Base-by-base conservation (phyloP, 148 eudicot genomes). In the Simmondsia chinensis region DNA sequence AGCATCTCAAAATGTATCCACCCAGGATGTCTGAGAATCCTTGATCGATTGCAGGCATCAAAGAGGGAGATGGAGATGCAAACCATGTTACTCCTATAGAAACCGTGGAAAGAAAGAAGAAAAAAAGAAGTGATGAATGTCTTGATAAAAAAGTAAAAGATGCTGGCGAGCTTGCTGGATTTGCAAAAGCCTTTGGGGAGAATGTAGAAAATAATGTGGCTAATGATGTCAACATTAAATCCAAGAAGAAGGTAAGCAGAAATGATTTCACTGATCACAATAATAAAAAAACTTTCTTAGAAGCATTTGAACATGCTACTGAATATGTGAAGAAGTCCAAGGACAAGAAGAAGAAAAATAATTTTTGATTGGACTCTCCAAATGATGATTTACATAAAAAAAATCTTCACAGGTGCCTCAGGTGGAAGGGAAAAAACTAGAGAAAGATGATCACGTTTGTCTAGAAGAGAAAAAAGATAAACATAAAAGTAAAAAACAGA, bases 311-410 rank as follows among this genome's bases (percentile, higher is more conserved):
- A 25, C 19, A 16, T 4, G n/a, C 52, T 22, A 47, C 32, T 43
- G 60, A 32, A 41, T 61, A 59, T 32, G 20, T 44, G 24, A 66
- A 60, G 61, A 69, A 74, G 51, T 31, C 63, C 4, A 81, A 77
- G 55, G 73, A 71, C 20, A 77, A 75, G 65, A 82, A 74, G 63
- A 74, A 74, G 65, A 66, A 70, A 51, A 65, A 33, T 22, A 67
- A 61, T 14, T 35, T 46, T 16, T 32, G 26, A 13, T 43, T 67
- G 3, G 61, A 56, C 55, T 27, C 50, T 24, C 9, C 24, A 44
- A 53, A 50, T 18, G 57, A 49, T 20, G 51, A 61, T 43, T 21
- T 32, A n/a, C 39, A 47, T 49, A 9, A 36, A 57, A 53, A 25
- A 20, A 33, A 39, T n/a, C n/a, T n/a, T n/a, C n/a, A n/a, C n/a